Evolutionary conservation across 2,329 filamentous ascomycete genomes (phyloP).

Genomic region (Truncatella angustata): DNA sequence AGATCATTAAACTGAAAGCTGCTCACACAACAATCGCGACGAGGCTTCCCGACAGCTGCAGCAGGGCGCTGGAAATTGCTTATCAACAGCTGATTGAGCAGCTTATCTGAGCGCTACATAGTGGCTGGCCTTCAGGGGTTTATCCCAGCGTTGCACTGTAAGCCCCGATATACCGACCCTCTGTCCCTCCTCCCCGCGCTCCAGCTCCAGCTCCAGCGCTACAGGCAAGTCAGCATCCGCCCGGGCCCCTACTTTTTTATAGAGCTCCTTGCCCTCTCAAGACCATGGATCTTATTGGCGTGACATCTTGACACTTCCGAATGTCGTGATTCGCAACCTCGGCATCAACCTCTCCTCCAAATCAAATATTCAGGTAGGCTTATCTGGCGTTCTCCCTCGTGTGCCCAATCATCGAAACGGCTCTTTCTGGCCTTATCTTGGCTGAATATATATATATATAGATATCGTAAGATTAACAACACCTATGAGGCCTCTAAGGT

Average conservation of each 20-base stretch:
- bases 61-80: conserved; percentile 20
- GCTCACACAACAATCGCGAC: conserved; percentile 2
- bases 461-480: no score
- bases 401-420: background rate
- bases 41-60: conserved; percentile 13
- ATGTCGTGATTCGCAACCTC: conserved; percentile 14
- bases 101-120: conserved; percentile 24
- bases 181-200: background rate
- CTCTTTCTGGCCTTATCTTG: no score
- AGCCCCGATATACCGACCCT: conserved; percentile 5
- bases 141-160: conserved; percentile 7
- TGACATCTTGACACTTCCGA: background rate
- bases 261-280: no score
- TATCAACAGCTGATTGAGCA: conserved; percentile 23
- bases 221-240: no score
- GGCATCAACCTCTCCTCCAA: conserved; percentile 10
- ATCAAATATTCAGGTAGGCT: background rate
- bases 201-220: no score
- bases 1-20: background rate
- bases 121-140: conserved; percentile 19
- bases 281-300: no score
- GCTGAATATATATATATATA: no score
- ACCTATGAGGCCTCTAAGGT: no score
- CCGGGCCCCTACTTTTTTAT: no score
- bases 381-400: background rate